Evolutionary conservation across 1,284 basidiomycete genomes (phyloP).

Genomic region (Pterulicium gracile): DNA sequence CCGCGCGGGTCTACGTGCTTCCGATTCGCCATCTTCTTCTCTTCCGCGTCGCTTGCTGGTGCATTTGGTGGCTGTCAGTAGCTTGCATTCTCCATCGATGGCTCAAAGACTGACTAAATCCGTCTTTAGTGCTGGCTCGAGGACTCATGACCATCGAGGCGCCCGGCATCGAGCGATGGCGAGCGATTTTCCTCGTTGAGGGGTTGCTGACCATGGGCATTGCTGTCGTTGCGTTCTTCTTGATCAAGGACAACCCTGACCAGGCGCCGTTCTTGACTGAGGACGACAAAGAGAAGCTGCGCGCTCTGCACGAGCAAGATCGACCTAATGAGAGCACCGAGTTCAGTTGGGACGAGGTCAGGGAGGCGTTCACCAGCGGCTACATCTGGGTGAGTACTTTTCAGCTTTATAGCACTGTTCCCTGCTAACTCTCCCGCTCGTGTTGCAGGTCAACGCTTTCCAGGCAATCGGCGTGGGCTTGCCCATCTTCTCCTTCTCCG

Average conservation of each 20-base stretch:
- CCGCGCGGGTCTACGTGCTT: neutral
- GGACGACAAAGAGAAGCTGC: neutral
- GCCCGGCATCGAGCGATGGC: neutral
- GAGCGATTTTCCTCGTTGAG: neutral
- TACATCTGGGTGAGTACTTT: neutral
- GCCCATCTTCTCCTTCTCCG: neutral
- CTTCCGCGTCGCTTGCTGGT: neutral
- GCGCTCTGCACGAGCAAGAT: neutral
- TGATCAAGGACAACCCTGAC: neutral
- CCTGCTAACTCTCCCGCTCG: too few relatives aligned
- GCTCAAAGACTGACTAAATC: too few relatives aligned
- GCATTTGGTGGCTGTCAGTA: neutral
- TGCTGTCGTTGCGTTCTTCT: neutral
- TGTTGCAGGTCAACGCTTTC: too few relatives aligned
- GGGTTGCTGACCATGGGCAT: neutral
- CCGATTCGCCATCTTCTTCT: neutral
- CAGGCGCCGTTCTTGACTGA: neutral
- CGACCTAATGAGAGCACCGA: neutral
- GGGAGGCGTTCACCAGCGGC: neutral
- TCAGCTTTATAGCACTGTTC: too few relatives aligned
- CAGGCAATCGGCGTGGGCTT: neutral
- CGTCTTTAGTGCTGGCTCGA: too few relatives aligned
- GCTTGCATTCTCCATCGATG: too few relatives aligned
- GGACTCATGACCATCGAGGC: too few relatives aligned
- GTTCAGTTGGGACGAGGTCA: neutral